phyloP scores from a whole-genome alignment of 163 green algal species.

The Scenedesmus sp. region DNA sequence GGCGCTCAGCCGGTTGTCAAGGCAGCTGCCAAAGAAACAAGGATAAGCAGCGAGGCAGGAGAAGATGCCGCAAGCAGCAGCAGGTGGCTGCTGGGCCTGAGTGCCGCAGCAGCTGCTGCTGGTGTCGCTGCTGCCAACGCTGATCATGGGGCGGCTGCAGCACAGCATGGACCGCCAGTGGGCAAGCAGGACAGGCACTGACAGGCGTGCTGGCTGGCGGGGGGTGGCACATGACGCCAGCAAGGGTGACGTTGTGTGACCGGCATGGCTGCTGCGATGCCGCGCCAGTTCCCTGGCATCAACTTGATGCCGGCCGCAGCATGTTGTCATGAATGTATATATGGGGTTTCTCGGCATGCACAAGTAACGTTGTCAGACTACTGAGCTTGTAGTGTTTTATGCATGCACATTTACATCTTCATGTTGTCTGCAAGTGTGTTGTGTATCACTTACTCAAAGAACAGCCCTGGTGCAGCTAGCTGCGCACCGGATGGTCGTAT shows the following conservation, averaged over 20 bases:
- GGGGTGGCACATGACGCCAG: too few species aligned
- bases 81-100: constrained; percentile 39
- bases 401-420: too few species aligned
- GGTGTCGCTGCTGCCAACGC: not conserved
- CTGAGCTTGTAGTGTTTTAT: too few species aligned
- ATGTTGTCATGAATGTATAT: too few species aligned
- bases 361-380: not conserved
- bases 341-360: not conserved
- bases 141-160: not conserved
- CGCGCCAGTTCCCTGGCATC: not conserved
- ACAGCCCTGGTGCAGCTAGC: too few species aligned
- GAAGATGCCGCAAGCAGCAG: not conserved
- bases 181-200: not conserved
- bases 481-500: too few species aligned
- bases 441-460: too few species aligned
- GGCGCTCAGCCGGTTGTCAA: not conserved
- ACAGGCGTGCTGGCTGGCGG: not conserved
- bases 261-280: not conserved
- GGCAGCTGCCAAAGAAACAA: not conserved
- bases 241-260: not conserved
- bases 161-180: not conserved
- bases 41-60: not conserved
- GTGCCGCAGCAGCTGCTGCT: constrained; percentile 36
- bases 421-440: too few species aligned
- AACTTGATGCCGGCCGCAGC: not conserved